phyloP scores from a whole-genome alignment of 2,329 filamentous ascomycete genomes.

The Fusarium sp. region DNA sequence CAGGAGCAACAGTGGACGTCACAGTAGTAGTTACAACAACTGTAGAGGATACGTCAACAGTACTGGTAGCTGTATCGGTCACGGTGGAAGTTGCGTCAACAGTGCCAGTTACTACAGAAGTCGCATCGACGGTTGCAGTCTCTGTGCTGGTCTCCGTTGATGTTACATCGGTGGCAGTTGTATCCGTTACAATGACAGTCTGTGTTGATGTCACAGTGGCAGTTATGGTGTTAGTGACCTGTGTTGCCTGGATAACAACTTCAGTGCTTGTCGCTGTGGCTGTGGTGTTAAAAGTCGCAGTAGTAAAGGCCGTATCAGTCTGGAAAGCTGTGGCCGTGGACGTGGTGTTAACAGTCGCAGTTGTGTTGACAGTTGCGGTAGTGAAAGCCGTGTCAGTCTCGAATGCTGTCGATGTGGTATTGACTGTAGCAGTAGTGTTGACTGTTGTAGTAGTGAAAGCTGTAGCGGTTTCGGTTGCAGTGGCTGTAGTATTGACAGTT shows the following conservation, averaged over 20 bases:
- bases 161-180: not conserved
- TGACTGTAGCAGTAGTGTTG: not conserved
- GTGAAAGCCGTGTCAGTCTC: not conserved
- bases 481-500: not conserved
- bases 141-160: not conserved
- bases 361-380: not conserved
- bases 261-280: not conserved
- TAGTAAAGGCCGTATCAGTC: not conserved
- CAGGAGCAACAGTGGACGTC: not conserved
- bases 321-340: not conserved
- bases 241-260: too few relatives aligned
- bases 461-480: not conserved
- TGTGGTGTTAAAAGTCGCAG: not conserved
- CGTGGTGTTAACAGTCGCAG: not conserved
- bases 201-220: not conserved
- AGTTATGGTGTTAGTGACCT: not conserved
- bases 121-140: not conserved
- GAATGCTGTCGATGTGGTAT: not conserved
- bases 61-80: not conserved
- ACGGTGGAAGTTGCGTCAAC: not conserved
- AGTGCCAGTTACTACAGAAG: slow-evolving; percentile 3
- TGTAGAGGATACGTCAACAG: not conserved
- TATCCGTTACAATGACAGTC: not conserved
- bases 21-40: not conserved
- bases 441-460: not conserved